Evolutionary conservation across 106 monocot genomes (phyloP).

Genomic region (Dendrobium officinale): DNA sequence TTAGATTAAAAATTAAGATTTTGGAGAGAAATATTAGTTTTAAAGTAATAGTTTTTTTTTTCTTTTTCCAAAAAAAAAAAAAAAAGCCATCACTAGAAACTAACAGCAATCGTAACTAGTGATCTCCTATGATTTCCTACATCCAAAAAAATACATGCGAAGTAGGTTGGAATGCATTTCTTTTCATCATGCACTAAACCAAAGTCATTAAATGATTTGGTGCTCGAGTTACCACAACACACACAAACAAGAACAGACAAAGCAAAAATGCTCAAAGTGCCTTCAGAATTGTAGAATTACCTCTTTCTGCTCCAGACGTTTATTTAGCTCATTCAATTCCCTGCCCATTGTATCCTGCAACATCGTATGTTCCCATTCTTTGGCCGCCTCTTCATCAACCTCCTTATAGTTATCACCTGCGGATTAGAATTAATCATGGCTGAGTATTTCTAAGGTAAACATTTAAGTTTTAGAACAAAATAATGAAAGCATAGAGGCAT

Average conservation of each 20-base stretch:
- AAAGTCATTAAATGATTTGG: not conserved
- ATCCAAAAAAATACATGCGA: not conserved
- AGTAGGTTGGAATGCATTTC: not conserved
- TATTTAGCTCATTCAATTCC: slow-evolving; percentile 93
- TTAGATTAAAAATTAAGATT: too few relatives aligned
- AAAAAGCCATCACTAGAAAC: too few relatives aligned
- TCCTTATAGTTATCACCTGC: slow-evolving; percentile 64
- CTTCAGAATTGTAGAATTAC: slow-evolving; percentile 19
- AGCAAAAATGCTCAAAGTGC: not conserved
- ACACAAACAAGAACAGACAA: not conserved
- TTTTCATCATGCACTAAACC: not conserved
- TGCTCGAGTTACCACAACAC: not conserved
- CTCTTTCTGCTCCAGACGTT: slow-evolving; percentile 88
- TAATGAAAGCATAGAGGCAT: not conserved
- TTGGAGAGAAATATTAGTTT: too few relatives aligned
- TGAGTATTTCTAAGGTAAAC: not conserved
- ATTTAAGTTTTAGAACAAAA: not conserved
- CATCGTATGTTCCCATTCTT: slow-evolving; percentile 93
- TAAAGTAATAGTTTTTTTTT: too few relatives aligned
- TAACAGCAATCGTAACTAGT: too few relatives aligned
- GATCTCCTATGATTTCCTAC: too few relatives aligned
- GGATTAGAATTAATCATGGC: slow-evolving; percentile 3
- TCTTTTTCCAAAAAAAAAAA: too few relatives aligned
- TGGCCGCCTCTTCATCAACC: slow-evolving; percentile 76
- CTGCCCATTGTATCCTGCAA: slow-evolving; percentile 92